Evolutionary conservation across 441 rosid species (phyloP).

Genomic region (Francoa sonchifolia): DNA sequence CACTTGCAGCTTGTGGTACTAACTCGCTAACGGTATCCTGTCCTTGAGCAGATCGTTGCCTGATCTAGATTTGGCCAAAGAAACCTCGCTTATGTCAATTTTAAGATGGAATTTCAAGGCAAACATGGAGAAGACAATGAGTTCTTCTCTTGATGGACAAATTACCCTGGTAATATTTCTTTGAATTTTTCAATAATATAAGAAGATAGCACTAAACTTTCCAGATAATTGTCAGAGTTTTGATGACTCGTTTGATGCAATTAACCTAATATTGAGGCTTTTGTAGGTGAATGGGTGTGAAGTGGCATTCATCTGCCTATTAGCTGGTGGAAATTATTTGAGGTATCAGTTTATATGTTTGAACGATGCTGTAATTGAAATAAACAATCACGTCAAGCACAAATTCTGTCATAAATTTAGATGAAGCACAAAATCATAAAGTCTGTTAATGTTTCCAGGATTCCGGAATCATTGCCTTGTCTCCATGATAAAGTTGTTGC

Average conservation of each 20-base stretch:
- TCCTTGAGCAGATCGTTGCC: conserved; percentile 43
- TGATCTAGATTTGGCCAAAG: conserved; percentile 42
- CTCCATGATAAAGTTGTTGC: conserved; percentile 63
- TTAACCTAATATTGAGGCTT: conserved; percentile 6
- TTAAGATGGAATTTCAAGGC: conserved; percentile 55
- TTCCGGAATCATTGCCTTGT: conserved; percentile 39
- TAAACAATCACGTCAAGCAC: conserved; percentile 4
- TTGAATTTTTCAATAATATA: conserved; percentile 2
- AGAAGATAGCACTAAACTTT: neutral
- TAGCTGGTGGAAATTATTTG: conserved; percentile 28
- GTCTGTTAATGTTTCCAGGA: conserved; percentile 26
- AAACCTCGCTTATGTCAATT: conserved; percentile 38
- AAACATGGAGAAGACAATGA: conserved; percentile 42
- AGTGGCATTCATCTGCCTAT: conserved; percentile 40
- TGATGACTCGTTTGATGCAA: conserved; percentile 9
- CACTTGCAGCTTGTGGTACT: conserved; percentile 2
- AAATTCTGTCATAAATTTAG: too few relatives aligned
- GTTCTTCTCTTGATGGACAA: conserved; percentile 30
- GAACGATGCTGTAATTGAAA: conserved; percentile 4
- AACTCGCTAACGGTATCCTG: conserved; percentile 6
- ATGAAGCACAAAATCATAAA: too few relatives aligned
- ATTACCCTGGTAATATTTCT: conserved; percentile 30
- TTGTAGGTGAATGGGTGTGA: conserved; percentile 50
- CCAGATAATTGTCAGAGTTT: too few relatives aligned
- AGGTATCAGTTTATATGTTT: conserved; percentile 25